Conservation (phyloP, 345 rosid genomes). For the Citrus medica region DNA sequence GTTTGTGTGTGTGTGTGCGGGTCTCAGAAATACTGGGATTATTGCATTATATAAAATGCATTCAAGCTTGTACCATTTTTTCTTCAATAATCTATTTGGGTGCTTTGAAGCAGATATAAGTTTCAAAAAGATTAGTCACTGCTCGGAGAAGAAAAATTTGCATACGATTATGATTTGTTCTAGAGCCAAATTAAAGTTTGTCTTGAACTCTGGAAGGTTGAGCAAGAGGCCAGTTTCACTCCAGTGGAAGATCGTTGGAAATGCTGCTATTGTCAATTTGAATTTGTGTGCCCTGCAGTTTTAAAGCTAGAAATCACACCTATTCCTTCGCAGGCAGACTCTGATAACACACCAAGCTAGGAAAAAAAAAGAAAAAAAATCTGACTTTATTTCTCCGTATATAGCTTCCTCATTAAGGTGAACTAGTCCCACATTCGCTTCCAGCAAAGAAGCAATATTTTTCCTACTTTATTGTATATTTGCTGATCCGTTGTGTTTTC, state of each 20-base stretch:
- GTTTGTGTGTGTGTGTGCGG: too few relatives aligned
- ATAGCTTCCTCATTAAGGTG: neutral
- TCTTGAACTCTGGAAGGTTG: too few relatives aligned
- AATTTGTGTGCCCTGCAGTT: slow-evolving; percentile 38
- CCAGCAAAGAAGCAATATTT: neutral
- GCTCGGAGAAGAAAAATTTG: slow-evolving; percentile 45
- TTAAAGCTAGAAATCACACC: slow-evolving; percentile 2
- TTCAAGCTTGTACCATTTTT: too few relatives aligned
- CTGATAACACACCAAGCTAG: neutral
- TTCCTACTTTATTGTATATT: neutral
- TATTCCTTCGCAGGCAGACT: slow-evolving; percentile 16
- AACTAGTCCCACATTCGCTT: neutral
- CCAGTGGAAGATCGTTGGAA: slow-evolving; percentile 85
- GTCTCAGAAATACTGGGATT: neutral
- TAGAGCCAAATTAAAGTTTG: slow-evolving; percentile 34
- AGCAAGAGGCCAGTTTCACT: slow-evolving; percentile 53
- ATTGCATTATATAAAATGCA: neutral
- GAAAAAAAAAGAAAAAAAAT: neutral
- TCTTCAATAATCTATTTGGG: too few relatives aligned
- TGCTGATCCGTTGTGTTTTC: neutral
- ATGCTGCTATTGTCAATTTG: slow-evolving; percentile 56
- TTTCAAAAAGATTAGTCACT: too few relatives aligned
- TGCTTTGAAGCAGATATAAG: too few relatives aligned
- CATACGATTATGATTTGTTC: slow-evolving; percentile 54
- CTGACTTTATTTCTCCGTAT: neutral